Evolutionary conservation across 257 asterid genomes (phyloP).

Genomic region (Nicotiana undulata): DNA sequence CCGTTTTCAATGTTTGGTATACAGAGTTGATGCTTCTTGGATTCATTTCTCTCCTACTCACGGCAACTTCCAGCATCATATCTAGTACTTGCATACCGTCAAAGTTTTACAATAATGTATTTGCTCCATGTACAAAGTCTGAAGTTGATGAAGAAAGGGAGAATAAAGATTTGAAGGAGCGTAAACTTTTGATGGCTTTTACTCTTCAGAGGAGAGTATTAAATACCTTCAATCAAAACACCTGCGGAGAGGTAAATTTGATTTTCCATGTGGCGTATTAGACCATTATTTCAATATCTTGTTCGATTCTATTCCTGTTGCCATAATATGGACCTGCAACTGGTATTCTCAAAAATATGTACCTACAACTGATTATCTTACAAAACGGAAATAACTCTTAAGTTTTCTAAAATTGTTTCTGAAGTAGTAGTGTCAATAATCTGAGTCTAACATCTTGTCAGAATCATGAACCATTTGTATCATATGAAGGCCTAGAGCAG

Average conservation of each 20-base stretch:
- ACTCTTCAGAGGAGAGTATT: conserved; percentile 47
- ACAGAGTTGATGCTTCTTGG: conserved; percentile 99
- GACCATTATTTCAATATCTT: neutral
- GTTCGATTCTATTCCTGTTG: neutral
- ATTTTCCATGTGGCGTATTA: neutral
- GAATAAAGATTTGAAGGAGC: conserved; percentile 29
- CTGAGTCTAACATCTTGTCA: conserved; percentile 25
- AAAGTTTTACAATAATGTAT: conserved; percentile 55
- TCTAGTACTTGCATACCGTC: conserved; percentile 86
- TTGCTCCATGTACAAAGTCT: conserved; percentile 73
- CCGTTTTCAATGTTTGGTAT: conserved; percentile 9
- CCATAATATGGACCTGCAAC: neutral
- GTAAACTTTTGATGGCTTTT: conserved; percentile 51
- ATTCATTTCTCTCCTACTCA: conserved; percentile 87
- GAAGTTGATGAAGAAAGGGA: conserved; percentile 52
- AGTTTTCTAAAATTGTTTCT: conserved; percentile 3
- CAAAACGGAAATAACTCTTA: neutral
- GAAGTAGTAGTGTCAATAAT: neutral
- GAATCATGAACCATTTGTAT: conserved; percentile 84
- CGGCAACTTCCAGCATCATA: conserved; percentile 87
- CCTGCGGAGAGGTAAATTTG: conserved; percentile 61
- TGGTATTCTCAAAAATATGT: neutral
- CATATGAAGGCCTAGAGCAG: conserved; percentile 98
- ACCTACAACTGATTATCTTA: neutral
- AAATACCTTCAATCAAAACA: conserved; percentile 50